Evolutionary conservation across 1,139 yeast genomes (phyloP).

Genomic region (Geotrichum restrictum): DNA sequence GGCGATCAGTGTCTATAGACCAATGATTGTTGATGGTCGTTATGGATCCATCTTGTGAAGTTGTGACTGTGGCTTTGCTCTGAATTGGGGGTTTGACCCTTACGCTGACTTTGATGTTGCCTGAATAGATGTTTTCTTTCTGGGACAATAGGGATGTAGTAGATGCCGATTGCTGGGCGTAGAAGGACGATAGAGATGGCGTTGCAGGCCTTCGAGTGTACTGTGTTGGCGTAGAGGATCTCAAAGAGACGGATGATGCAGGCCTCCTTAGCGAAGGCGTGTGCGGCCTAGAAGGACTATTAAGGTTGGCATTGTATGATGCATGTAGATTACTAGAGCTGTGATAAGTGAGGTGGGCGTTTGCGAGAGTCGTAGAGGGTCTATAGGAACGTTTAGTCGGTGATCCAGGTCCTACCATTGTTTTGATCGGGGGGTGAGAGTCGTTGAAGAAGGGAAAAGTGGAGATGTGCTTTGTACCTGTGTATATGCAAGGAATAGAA

Average conservation of each 20-base stretch:
- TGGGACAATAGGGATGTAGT: not conserved
- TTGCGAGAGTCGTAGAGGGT: constrained; percentile 55
- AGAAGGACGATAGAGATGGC: constrained; percentile 19
- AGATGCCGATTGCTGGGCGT: constrained; percentile 5
- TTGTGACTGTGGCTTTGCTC: constrained; percentile 2
- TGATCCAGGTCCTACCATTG: constrained; percentile 2
- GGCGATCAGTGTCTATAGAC: constrained; percentile 29
- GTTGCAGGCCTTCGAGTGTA: constrained; percentile 25
- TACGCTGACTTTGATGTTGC: constrained; percentile 39
- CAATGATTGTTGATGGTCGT: constrained; percentile 24
- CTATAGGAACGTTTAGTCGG: constrained; percentile 39
- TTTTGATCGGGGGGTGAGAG: not conserved
- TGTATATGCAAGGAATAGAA: not conserved
- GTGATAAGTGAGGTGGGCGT: not conserved
- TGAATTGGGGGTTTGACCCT: constrained; percentile 36
- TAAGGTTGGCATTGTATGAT: not conserved
- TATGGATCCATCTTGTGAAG: constrained; percentile 5
- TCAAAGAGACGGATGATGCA: constrained; percentile 31
- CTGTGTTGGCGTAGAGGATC: constrained; percentile 32
- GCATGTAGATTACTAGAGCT: not conserved
- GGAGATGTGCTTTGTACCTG: not conserved
- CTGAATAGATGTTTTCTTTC: constrained; percentile 28
- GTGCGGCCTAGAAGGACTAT: constrained; percentile 27
- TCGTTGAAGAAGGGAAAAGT: not conserved
- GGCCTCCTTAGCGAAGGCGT: constrained; percentile 33